Conservation (phyloP, 2,329 filamentous ascomycete species). For the Cyphellophora attinorum region DNA sequence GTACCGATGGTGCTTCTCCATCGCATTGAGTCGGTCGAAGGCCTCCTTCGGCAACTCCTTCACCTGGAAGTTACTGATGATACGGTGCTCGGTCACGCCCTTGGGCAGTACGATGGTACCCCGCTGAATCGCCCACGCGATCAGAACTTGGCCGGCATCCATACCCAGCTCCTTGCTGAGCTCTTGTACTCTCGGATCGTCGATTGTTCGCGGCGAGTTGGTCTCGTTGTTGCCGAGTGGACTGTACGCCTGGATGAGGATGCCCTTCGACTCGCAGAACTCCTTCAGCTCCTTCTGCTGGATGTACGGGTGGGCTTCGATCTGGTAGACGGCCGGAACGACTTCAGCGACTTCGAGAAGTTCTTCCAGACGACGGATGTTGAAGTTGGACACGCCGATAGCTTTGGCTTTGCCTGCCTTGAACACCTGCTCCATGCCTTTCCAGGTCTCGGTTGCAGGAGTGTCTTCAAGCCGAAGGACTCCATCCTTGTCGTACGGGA, state of each 20-base stretch:
- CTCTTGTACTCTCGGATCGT: slow-evolving; percentile 53
- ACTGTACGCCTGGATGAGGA: slow-evolving; percentile 55
- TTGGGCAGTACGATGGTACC: slow-evolving; percentile 47
- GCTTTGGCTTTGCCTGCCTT: slow-evolving; percentile 31
- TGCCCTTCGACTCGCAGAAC: slow-evolving; percentile 48
- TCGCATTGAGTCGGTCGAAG: slow-evolving; percentile 24
- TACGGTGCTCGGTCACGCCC: slow-evolving; percentile 43
- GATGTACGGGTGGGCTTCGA: slow-evolving; percentile 60
- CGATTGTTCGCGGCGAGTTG: slow-evolving; percentile 54
- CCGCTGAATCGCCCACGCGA: slow-evolving; percentile 46
- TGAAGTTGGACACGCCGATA: slow-evolving; percentile 35
- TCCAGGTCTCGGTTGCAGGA: slow-evolving; percentile 33
- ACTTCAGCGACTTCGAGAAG: slow-evolving; percentile 6
- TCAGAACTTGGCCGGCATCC: slow-evolving; percentile 46
- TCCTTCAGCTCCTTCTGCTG: slow-evolving; percentile 50
- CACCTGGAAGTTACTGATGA: slow-evolving; percentile 40
- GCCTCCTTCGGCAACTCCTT: slow-evolving; percentile 25
- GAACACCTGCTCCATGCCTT: slow-evolving; percentile 28
- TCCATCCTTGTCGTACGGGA: slow-evolving; percentile 36
- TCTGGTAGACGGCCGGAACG: slow-evolving; percentile 54
- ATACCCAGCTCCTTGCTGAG: slow-evolving; percentile 54
- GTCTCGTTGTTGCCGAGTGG: slow-evolving; percentile 52
- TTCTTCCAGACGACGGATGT: slow-evolving; percentile 16
- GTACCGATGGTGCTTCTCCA: slow-evolving; percentile 28
- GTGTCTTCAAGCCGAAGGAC: slow-evolving; percentile 22